Evolutionary conservation across 495 filamentous ascomycete species (phyloP), one percentile per base, ranked within the genome.

Genomic region (Xylona heveae): DNA sequence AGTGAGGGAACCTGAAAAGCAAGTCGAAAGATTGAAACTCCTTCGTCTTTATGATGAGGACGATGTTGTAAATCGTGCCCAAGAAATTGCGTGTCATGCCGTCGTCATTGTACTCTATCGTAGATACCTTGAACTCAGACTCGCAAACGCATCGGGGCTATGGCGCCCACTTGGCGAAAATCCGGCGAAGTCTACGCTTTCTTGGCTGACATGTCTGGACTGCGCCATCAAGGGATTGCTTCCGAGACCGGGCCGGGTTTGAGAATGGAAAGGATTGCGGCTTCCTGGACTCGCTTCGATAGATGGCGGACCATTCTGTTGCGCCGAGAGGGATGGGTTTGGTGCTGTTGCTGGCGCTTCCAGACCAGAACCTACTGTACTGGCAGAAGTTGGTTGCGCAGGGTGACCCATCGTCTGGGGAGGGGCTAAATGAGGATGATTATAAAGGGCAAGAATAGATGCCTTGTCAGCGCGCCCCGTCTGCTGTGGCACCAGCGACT

Each of bases 71-170:
- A n/a, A n/a, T n/a, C n/a, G n/a, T n/a, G n/a, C n/a, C n/a, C n/a
- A n/a, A n/a, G n/a, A n/a, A n/a, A n/a, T n/a, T n/a, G n/a, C n/a
- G n/a, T n/a, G n/a, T n/a, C n/a, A n/a, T n/a, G n/a, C n/a, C n/a
- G n/a, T n/a, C n/a, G n/a, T n/a, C n/a, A n/a, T n/a, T n/a, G n/a
- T n/a, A n/a, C n/a, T n/a, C 38, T 34, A 59, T 42, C 59, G 45
- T 42, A 54, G 47, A 53, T 50, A 62, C 42, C 62, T 54, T 18
- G 80, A 72, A 48, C 84, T 94, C 47, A 97, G 56, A 42, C 78
- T 84, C n/a, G 83, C 75, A 65, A 95, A 97, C 19, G 88, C 85
- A 57, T 97, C 88, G 12, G 88, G 88, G 43, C 82, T 92, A 50
- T 94, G 83, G 27, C 85, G 62, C 6, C 85, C 84, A 39, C 64